Evolutionary conservation across 2,329 filamentous ascomycete species (phyloP), one percentile per base, ranked within the genome.

Genomic region (Penicillium sp.): DNA sequence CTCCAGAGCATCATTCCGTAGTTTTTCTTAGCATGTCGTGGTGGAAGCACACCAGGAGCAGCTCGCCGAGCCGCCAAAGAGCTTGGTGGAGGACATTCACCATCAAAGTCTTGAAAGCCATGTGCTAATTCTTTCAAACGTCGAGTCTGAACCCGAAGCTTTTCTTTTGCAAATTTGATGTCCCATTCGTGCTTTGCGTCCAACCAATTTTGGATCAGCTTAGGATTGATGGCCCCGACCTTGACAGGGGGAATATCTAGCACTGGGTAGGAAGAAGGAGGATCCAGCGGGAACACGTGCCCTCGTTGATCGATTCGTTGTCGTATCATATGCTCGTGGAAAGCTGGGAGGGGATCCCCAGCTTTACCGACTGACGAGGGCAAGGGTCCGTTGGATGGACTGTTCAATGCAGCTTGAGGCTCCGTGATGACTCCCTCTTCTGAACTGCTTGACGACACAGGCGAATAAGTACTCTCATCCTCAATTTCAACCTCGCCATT

Each of bases 271-370:
- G 90, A 83, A 0, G 80, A 76, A 18, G 84, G 79, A 0, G 85
- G 79, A 0, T 84, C 80, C 5, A 99, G 79, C 0, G 84, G 81
- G 55, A 86, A 85, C 19, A 92, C 86, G 11, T 81, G 79, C 5
- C 94, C 94, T 67, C 93, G 85, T 1, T 88, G 81, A 57, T 90
- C 89, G 18, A 97, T 86, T 27, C 88, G 81, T 70, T 99, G 91
- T 8, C 94, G 87, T 57, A 99, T 92, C 92, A 97, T 97, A 70
- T 95, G 87, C 56, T 88, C 80, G 48, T 84, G 81, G 72, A 97
- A 97, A 0, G 81, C 75, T 0, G 91, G 93, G 0, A 97, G 75
- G 4, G 90, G 83, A 64, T 96, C 91, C 1, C 92, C 92, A 2
- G 92, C 91, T 68, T 84, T 90, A n/a, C 93, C 92, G 7, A 97